Conservation (phyloP, 257 asterid genomes). For the Leptodermis oblonga region DNA sequence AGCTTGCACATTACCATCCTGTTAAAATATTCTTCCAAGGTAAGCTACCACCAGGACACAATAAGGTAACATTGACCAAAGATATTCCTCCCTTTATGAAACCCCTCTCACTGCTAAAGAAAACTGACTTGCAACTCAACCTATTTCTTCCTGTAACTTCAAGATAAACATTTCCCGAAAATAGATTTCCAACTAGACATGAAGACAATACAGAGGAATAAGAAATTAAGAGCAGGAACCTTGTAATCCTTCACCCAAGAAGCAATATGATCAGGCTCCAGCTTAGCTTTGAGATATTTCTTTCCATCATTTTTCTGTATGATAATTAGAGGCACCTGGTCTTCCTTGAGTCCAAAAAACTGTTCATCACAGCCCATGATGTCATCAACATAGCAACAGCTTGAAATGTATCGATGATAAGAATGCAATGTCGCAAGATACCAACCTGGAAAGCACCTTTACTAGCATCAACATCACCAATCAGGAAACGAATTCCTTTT, state of each 20-base stretch:
- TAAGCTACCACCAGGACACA: neutral
- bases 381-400: conserved; percentile 18
- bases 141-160: neutral
- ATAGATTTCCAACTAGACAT: neutral
- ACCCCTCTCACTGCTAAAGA: neutral
- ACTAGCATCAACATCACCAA: conserved; percentile 84
- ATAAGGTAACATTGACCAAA: neutral
- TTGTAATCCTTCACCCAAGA: conserved; percentile 75
- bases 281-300: conserved; percentile 66
- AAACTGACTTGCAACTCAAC: neutral
- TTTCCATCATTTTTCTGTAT: conserved; percentile 62
- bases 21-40: neutral
- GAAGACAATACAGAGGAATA: conserved; percentile 8
- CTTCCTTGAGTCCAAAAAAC: conserved; percentile 86
- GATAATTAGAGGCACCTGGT: conserved; percentile 76
- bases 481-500: conserved; percentile 54
- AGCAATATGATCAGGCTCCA: conserved; percentile 72
- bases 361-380: conserved; percentile 27
- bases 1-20: conserved; percentile 28
- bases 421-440: conserved; percentile 16
- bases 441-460: conserved; percentile 93
- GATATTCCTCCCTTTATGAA: neutral
- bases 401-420: conserved; percentile 8
- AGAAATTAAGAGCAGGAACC: conserved; percentile 36
- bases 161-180: neutral